phyloP scores from a whole-genome alignment of 352 stramenopile species.

The Pythium phragmitis region DNA sequence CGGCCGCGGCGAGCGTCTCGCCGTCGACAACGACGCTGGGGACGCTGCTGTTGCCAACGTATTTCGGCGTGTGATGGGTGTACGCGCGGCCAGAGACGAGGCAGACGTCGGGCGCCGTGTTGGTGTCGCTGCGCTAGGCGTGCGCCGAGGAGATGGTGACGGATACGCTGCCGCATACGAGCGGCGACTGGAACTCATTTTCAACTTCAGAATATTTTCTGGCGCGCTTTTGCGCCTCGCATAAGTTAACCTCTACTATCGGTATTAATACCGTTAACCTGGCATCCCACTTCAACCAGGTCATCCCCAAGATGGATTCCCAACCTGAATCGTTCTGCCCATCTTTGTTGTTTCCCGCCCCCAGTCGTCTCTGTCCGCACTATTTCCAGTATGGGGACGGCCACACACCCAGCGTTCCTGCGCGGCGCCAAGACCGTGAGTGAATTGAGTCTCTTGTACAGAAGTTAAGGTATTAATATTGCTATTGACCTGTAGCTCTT shows the following conservation, averaged over 20 bases:
- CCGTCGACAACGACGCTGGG: background rate
- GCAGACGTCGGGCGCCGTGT: background rate
- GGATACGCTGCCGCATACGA: background rate
- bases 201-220: background rate
- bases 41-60: background rate
- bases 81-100: background rate
- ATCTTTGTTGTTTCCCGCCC: background rate
- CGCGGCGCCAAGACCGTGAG: conserved; percentile 11
- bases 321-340: background rate
- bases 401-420: background rate
- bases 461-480: too few species aligned
- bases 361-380: background rate
- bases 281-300: background rate
- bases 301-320: background rate
- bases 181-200: conserved; percentile 3
- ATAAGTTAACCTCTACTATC: conserved; percentile 1
- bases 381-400: background rate
- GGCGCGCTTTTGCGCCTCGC: conserved; percentile 6
- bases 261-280: background rate
- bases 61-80: background rate
- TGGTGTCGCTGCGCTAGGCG: background rate
- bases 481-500: conserved; percentile 7
- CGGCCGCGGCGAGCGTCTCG: conserved; percentile 25
- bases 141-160: background rate
- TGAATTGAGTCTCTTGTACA: background rate